phyloP scores from a whole-genome alignment of 2,329 filamentous ascomycete species.

The Pseudogymnoascus sp. region DNA sequence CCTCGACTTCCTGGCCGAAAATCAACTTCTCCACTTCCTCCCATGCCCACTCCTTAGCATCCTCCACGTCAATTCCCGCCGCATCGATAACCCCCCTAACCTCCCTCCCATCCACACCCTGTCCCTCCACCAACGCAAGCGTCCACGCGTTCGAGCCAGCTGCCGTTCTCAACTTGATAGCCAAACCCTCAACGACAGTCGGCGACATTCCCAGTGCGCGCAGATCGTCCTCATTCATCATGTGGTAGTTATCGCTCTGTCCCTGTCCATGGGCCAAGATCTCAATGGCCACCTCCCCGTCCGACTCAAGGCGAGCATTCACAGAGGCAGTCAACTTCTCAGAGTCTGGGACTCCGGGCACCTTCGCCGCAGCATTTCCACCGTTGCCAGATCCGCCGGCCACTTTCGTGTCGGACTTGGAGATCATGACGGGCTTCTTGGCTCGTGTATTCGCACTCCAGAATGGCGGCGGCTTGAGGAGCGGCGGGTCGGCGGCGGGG shows the following conservation, averaged over 20 bases:
- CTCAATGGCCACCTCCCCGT: slow-evolving; percentile 36
- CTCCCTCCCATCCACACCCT: slow-evolving; percentile 47
- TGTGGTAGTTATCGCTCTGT: background rate
- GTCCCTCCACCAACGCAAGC: slow-evolving; percentile 68
- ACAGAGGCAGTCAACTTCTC: background rate
- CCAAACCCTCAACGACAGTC: slow-evolving; percentile 61
- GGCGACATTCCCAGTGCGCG: slow-evolving; percentile 52
- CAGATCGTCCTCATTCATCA: slow-evolving; percentile 58
- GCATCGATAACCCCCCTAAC: slow-evolving; percentile 63
- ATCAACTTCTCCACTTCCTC: slow-evolving; percentile 13
- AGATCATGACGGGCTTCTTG: background rate
- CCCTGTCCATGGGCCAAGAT: slow-evolving; percentile 34
- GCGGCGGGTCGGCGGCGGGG: slow-evolving; percentile 44
- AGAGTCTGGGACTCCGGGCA: background rate
- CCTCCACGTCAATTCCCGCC: slow-evolving; percentile 44
- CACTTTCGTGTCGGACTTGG: background rate
- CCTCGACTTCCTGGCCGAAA: slow-evolving; percentile 17
- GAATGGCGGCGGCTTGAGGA: background rate
- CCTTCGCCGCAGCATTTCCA: background rate
- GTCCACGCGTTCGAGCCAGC: slow-evolving; percentile 71
- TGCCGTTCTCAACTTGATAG: slow-evolving; percentile 58
- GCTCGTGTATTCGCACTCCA: background rate
- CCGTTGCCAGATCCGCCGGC: background rate
- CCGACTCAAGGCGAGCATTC: background rate
- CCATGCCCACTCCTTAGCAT: slow-evolving; percentile 14